phyloP scores from a whole-genome alignment of 495 filamentous ascomycete genomes.

The Penicillium bovifimosum region DNA sequence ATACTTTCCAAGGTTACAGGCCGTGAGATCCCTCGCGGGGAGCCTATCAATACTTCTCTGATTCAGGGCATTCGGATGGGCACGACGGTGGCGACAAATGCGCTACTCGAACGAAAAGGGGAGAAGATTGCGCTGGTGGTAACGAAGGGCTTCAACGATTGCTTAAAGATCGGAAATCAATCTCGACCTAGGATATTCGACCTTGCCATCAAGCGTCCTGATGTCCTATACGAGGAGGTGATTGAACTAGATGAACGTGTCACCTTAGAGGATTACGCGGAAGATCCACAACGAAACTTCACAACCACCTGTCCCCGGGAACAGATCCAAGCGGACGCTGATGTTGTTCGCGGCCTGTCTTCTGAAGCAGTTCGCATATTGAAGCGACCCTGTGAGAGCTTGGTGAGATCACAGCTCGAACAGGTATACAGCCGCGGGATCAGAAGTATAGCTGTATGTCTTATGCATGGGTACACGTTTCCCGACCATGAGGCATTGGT shows the following conservation, averaged over 20 bases:
- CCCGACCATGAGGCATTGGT: slow-evolving; percentile 36
- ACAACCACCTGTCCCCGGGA: slow-evolving; percentile 9
- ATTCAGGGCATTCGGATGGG: slow-evolving; percentile 83
- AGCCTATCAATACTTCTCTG: slow-evolving; percentile 66
- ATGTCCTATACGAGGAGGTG: slow-evolving; percentile 64
- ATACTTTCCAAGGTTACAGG: slow-evolving; percentile 70
- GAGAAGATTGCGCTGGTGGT: slow-evolving; percentile 81
- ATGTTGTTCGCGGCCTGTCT: slow-evolving; percentile 21
- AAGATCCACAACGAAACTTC: slow-evolving; percentile 21
- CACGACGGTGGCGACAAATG: slow-evolving; percentile 79
- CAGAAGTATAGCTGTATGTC: slow-evolving; percentile 40
- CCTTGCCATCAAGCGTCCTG: slow-evolving; percentile 63
- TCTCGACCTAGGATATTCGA: slow-evolving; percentile 71
- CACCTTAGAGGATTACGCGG: slow-evolving; percentile 60
- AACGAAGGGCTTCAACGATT: slow-evolving; percentile 83
- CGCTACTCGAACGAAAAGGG: slow-evolving; percentile 82
- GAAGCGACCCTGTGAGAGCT: slow-evolving; percentile 16
- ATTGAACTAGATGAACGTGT: slow-evolving; percentile 74
- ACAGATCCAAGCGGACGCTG: background rate
- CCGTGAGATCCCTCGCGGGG: slow-evolving; percentile 67
- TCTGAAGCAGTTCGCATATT: slow-evolving; percentile 42
- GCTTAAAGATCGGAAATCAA: slow-evolving; percentile 75
- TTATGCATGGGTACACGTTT: slow-evolving; percentile 46
- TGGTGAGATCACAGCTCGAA: slow-evolving; percentile 30
- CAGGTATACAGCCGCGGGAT: slow-evolving; percentile 32